Conservation (phyloP, 2,329 filamentous ascomycete genomes). For the Cladosporium sp. region DNA sequence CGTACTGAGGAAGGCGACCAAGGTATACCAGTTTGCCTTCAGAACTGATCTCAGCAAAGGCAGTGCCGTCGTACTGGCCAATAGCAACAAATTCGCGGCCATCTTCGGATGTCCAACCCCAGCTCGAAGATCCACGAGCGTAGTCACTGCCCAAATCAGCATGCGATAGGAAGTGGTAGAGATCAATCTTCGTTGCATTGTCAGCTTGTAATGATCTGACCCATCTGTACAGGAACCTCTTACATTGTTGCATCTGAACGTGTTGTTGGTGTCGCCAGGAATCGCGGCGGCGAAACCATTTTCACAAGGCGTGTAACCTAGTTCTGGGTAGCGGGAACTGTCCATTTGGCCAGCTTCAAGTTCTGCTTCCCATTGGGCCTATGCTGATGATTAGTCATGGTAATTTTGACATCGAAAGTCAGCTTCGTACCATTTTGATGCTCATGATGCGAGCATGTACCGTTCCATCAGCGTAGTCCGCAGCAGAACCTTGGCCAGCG, state of each 20-base stretch:
- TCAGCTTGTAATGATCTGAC: neutral
- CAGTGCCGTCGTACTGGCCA: slow-evolving; percentile 52
- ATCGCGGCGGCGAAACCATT: slow-evolving; percentile 44
- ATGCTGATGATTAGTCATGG: slow-evolving; percentile 11
- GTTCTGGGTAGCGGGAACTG: slow-evolving; percentile 35
- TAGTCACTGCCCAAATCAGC: slow-evolving; percentile 47
- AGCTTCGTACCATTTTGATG: slow-evolving; percentile 21
- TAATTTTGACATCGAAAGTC: neutral
- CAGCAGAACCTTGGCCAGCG: slow-evolving; percentile 13
- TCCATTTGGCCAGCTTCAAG: slow-evolving; percentile 33
- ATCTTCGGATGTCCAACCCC: slow-evolving; percentile 52
- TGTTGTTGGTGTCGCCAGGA: slow-evolving; percentile 45
- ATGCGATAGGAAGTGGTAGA: slow-evolving; percentile 55
- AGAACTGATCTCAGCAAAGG: slow-evolving; percentile 50
- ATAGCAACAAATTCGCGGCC: slow-evolving; percentile 54
- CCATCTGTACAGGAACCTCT: too few relatives aligned
- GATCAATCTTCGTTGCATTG: slow-evolving; percentile 39
- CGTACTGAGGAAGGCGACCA: slow-evolving; percentile 48
- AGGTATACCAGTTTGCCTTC: slow-evolving; percentile 51
- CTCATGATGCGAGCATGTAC: slow-evolving; percentile 22
- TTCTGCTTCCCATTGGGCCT: slow-evolving; percentile 31
- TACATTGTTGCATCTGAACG: slow-evolving; percentile 27
- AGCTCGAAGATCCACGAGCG: slow-evolving; percentile 45
- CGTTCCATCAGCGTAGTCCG: slow-evolving; percentile 20
- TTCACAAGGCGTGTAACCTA: slow-evolving; percentile 37